Evolutionary conservation across 2,329 filamentous ascomycete species (phyloP), one percentile per base, ranked within the genome.

Genomic region (Colletotrichum lindemuthianum): DNA sequence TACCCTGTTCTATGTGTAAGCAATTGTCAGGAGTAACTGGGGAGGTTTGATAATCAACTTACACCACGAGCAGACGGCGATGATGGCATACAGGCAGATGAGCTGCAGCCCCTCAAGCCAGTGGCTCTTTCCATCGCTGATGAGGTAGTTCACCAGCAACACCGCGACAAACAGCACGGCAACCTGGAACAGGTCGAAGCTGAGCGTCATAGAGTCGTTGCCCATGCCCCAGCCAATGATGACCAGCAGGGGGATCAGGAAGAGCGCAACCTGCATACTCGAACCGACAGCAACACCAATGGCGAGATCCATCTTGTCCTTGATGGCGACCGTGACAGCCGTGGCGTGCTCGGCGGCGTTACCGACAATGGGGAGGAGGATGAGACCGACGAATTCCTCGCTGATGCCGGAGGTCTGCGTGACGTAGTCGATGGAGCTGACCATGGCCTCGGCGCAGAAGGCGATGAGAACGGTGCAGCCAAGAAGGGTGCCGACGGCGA

Each of bases 171-270:
- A 96, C 44, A 97, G 80, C 44, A 91, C 90, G 24, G 93, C 90
- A 12, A 97, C 89, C 78, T 97, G 92, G 81, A 97, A 97, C 1
- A 89, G 89, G 73, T 96, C 92, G 74, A 97, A 96, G 75, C 90
- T 90, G 6, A 97, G 84, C 16, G 89, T 92, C 92, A 95, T 95
- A 1, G 88, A 83, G 66, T 90, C 88, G 67, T 86, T 76, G 41
- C 80, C 85, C 84, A 93, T 88, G 67, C 88, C 88, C 92, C 92
- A 95, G 59, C 91, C 91, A 40, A 94, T 86, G 41, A 94, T 85
- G 60, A 93, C 90, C 37, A 93, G 85, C 10, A 94, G 79, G 0
- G 92, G 92, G 8, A 92, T 92, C 54, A 94, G 84, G 74, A 94
- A 93, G 34, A 94, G 84, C 1, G 91, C 88, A 51, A 94, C 92